Evolutionary conservation across 176 grass and related monocot genomes (phyloP).

Genomic region (Oryza meridionalis): DNA sequence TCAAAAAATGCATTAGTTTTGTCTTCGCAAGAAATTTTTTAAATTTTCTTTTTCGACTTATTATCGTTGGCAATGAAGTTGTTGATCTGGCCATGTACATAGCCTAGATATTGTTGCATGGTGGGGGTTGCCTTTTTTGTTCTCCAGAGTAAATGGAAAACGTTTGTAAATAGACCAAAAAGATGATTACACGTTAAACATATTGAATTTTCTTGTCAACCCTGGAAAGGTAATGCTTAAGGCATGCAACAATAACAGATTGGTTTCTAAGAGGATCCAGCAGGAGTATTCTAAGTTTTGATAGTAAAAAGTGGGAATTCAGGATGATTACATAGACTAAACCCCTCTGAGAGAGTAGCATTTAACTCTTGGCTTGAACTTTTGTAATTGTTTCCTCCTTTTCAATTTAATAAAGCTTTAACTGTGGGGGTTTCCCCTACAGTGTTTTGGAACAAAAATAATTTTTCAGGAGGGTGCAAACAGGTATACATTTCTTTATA

Average conservation of each 20-base stretch:
- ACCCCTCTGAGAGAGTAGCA: too few species aligned
- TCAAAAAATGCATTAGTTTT: not conserved
- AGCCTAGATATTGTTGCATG: not conserved
- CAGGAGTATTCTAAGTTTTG: not conserved
- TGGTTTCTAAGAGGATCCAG: not conserved
- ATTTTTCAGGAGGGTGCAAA: not conserved
- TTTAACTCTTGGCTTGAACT: too few species aligned
- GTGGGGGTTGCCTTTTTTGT: not conserved
- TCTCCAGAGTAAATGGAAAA: not conserved
- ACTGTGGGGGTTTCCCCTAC: too few species aligned
- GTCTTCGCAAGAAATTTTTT: not conserved
- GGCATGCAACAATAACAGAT: not conserved
- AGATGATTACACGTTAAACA: not conserved
- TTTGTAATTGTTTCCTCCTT: too few species aligned
- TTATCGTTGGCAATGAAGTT: not conserved
- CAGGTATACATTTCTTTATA: not conserved
- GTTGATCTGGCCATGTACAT: not conserved
- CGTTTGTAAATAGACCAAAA: not conserved
- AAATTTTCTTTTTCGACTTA: not conserved
- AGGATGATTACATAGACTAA: not conserved
- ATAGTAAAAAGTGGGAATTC: not conserved
- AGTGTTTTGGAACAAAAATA: too few species aligned
- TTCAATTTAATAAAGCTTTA: too few species aligned
- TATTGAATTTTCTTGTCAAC: slow-evolving; percentile 10
- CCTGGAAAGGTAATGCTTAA: not conserved